These are phyloP conservation scores for Exserohilum rostratum DNA, from an alignment of 2,329 filamentous ascomycete genomes.

Conservation along the genomic window DNA sequence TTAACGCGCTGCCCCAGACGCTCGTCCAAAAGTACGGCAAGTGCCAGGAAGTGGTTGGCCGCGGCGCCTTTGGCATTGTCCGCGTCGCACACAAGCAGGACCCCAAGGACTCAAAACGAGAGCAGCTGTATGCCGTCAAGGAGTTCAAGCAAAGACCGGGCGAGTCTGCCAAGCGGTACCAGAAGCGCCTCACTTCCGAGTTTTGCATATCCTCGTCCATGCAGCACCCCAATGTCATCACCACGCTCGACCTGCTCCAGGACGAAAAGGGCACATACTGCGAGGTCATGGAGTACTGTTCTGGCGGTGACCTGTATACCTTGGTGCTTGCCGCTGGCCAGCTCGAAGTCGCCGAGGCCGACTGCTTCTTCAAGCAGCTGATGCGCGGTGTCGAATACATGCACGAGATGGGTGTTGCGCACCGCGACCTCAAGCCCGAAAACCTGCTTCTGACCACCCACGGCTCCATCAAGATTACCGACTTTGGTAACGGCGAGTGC, in stretches of 20 bases:
- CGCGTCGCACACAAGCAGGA: conserved; percentile 96
- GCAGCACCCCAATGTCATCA: conserved; percentile 96
- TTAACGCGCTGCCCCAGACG: conserved; percentile 75
- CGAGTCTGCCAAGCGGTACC: conserved; percentile 96
- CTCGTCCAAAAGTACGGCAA: conserved; percentile 97
- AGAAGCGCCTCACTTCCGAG: conserved; percentile 94
- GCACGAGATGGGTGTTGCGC: conserved; percentile 98
- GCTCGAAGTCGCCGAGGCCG: conserved; percentile 88
- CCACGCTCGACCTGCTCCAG: conserved; percentile 92
- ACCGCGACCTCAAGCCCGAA: conserved; percentile 95
- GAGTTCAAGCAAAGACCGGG: conserved; percentile 94
- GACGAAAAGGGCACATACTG: conserved; percentile 98
- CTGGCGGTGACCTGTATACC: conserved; percentile 93
- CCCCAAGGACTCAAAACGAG: conserved; percentile 74
- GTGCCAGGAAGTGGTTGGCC: conserved; percentile 94
- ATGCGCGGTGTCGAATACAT: conserved; percentile 99
- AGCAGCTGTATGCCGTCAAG: conserved; percentile 96
- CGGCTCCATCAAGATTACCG: conserved; percentile 93
- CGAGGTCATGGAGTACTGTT: conserved; percentile 99
- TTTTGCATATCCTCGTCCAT: conserved; percentile 98
- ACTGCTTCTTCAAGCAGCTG: conserved; percentile 98
- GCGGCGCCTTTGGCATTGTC: conserved; percentile 96
- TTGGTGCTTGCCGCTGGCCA: conserved; percentile 89
- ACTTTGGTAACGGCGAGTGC: conserved; percentile 98
- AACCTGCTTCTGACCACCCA: conserved; percentile 93